Base-by-base conservation (phyloP, 2,329 filamentous ascomycete species). In the Pyrenophora tritici-repentis region DNA sequence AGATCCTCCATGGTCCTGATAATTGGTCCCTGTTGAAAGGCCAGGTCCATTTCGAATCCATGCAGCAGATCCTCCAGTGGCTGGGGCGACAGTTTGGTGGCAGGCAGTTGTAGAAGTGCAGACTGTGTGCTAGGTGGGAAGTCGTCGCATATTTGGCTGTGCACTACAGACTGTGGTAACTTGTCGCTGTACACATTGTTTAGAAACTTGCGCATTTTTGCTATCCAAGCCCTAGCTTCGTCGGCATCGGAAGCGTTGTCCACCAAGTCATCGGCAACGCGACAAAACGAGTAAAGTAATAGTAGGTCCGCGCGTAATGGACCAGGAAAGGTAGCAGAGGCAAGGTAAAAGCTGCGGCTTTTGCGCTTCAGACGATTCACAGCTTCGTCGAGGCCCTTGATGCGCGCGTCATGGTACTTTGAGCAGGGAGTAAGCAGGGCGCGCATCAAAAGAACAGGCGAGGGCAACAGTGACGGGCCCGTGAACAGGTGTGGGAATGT, bases 301-400 rank as follows among this genome's bases (percentile, higher is more conserved):
- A 89, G 80, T 10, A 91, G 68, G 58, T 91, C 87, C 24, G 87
- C 84, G 4, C 87, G 81, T 6, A 91, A 74, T 18, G 84, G 80
- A 1, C 87, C 87, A 33, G 83, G 79, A 57, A 91, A 91, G 0
- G 85, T 82, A 0, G 85, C 83, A 56, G 86, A 89, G 0, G 87
- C 88, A 5, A 91, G 75, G 58, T 88, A 89, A 67, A 91, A 90
- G 61, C 86, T 90, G 40, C 87, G 80, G 59, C 87, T 90, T 65
- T 90, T 90, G 47, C 76, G 78, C 42, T 79, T 74, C 6, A 90
- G 73, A 6, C 83, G 79, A 1, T 63, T 59, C 0, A 86, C 81
- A 0, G 86, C 85, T 55, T 88, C 82, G 24, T 78, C 72, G 6
- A 90, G 75, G 0, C 84, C 86, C 2, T 71, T 58, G 12, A 89